Conservation (phyloP, 768 basidiomycete species). For the Rhodotorula toruloides region DNA sequence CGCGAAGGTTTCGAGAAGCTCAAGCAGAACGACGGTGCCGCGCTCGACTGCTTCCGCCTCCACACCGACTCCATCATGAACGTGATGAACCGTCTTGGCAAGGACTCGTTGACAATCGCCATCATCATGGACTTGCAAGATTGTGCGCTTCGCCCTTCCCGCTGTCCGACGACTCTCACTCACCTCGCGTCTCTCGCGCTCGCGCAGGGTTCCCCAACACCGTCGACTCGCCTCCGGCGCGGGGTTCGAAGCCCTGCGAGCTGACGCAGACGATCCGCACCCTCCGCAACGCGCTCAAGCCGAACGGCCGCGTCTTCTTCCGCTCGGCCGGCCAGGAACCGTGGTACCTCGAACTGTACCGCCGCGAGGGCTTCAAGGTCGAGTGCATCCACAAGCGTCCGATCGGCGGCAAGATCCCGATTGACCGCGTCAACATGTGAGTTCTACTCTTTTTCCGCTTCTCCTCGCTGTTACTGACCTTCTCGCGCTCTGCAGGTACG, state of each 20-base stretch:
- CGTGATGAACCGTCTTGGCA: conserved; percentile 45
- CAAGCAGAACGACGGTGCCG: conserved; percentile 52
- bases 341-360: conserved; percentile 42
- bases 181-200: no score
- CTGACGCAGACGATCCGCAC: conserved; percentile 44
- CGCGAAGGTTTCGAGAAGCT: conserved; percentile 58
- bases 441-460: conserved; percentile 38
- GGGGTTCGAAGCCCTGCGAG: conserved; percentile 7
- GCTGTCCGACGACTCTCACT: no score
- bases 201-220: conserved; percentile 32
- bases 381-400: conserved; percentile 54
- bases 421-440: conserved; percentile 69
- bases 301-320: conserved; percentile 63
- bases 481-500: conserved; percentile 35
- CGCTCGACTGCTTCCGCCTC: conserved; percentile 58
- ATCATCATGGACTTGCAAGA: conserved; percentile 65
- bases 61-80: conserved; percentile 69
- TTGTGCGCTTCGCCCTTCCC: conserved; percentile 42
- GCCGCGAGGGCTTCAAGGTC: conserved; percentile 39
- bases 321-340: conserved; percentile 49
- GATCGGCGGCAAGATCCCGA: conserved; percentile 51
- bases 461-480: fast-evolving
- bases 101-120: conserved; percentile 56
- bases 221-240: conserved; percentile 4
- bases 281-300: conserved; percentile 54